These are phyloP conservation scores for Ophiostoma novo-ulmi DNA, from an alignment of 2,329 filamentous ascomycete species.

Conservation along the genomic window DNA sequence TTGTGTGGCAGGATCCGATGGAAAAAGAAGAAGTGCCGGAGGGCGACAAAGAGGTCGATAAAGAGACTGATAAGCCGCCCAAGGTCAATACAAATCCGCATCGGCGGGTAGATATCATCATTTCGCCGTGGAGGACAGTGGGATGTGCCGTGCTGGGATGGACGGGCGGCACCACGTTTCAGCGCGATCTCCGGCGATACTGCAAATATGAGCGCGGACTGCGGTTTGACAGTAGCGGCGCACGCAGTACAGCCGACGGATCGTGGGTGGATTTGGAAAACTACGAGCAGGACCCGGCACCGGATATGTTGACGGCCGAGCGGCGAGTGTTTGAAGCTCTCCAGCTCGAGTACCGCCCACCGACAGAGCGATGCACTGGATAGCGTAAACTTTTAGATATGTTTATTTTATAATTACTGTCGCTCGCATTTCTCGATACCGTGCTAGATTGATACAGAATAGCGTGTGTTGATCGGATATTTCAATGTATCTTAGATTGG, in stretches of 20 bases:
- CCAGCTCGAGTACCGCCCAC: slow-evolving; percentile 61
- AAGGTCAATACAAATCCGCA: slow-evolving; percentile 65
- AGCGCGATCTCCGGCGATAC: slow-evolving; percentile 77
- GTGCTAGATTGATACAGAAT: neutral
- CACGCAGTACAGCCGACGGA: slow-evolving; percentile 62
- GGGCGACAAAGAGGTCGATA: slow-evolving; percentile 31
- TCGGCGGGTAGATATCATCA: slow-evolving; percentile 84
- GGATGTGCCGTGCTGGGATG: slow-evolving; percentile 86
- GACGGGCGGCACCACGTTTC: slow-evolving; percentile 84
- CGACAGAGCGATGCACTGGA: slow-evolving; percentile 63
- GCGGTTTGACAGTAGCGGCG: slow-evolving; percentile 90
- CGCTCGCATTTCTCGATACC: neutral
- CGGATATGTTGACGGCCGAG: slow-evolving; percentile 69
- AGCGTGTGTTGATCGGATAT: slow-evolving; percentile 7
- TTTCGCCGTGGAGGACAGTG: slow-evolving; percentile 80
- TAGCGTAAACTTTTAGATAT: slow-evolving; percentile 32
- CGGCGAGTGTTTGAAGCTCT: slow-evolving; percentile 73
- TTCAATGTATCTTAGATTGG: slow-evolving; percentile 8
- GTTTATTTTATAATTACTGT: neutral
- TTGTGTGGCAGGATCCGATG: slow-evolving; percentile 78
- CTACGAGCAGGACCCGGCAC: slow-evolving; percentile 45
- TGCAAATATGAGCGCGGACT: slow-evolving; percentile 65
- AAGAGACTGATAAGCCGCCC: slow-evolving; percentile 25
- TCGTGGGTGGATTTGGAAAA: slow-evolving; percentile 67
- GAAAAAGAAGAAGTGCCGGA: neutral